Evolutionary conservation across 345 rosid species (phyloP), one percentile per base, ranked within the genome.

Genomic region (Melaleuca alternifolia): DNA sequence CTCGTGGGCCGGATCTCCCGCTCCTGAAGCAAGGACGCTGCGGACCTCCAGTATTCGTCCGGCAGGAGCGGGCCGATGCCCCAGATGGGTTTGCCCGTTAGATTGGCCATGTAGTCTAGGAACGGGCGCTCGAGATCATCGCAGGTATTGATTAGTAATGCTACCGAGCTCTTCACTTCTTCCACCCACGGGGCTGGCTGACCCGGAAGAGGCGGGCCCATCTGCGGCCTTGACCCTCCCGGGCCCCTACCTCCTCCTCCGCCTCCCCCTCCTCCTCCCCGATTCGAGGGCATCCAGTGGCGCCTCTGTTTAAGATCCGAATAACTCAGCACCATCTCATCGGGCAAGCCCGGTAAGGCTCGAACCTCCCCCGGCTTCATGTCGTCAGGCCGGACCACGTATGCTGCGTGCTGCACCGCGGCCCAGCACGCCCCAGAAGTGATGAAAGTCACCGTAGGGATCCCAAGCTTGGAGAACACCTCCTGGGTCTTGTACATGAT

Each of bases 381-480:
- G 62, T 90, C 89, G 6, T 50, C 56, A 2, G 90, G 89, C 15
- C 85, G 83, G 50, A 88, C 89, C 85, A 89, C 90, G 92, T 92
- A 91, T 16, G 90, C 87, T 14, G 90, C 92, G 86, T 87, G 88
- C 88, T 93, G 92, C 86, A 92, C 82, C 37, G 94, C 91, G 15
- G 93, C 92, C 62, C 91, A 90, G 86, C 90, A 89, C 2, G 94
- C 92, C 26, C 93, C 92, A 50, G 92, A 93, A 21, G 95, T 91
- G 54, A 92, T 90, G 87, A 91, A 89, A 15, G 85, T 85, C 24
- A 92, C 82, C 18, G 89, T 89, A 48, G 92, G 92, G 30, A 91
- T 87, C 15, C 87, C 84, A 23, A 89, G 88, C 65, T 90, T 88
- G 41, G 81, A 6, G 48, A 91, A 90, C 2, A 88, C 79, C 5